Evolutionary conservation across 768 basidiomycete genomes (phyloP), one percentile per base, ranked within the genome.

Genomic region (Fibroporia radiculosa): DNA sequence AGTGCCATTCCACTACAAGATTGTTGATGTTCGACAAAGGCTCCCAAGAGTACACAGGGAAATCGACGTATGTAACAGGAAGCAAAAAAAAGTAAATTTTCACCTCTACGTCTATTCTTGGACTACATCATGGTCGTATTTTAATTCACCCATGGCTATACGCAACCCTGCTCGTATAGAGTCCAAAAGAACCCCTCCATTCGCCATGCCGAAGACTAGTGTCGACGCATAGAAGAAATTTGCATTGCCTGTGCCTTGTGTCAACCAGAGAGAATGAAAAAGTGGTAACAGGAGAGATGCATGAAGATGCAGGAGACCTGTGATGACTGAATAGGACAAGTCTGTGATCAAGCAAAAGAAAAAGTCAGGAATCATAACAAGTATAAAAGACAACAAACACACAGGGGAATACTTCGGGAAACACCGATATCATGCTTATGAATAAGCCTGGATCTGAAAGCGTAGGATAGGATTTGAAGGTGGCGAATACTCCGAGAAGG

Each of bases 191-290:
- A 84, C 84, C n/a, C 85, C 76, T 0, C 90, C 92, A 51, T 88
- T 84, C 2, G 82, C 85, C 51, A 92, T 74, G 0, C 91, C 93
- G 62, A 93, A 92, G 13, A 99, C 95, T 48, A 98, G 71, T 2
- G 93, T 97, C 3, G 85, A 82, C 0, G 96, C 96, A 56, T 98
- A 99, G 67, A 89, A 97, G 66, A 99, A 99, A 62, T 98, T 98
- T 36, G 95, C 93, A 57, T 99, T 98, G 2, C 92, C 96, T 4
- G 91, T 88, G 1, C 92, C 93, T 45, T 91, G 84, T 7, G 70
- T 72, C 5, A 97, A 75, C 95, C 96, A 99, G 1, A 98, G 69
- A 48, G 88, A 77, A 57, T 95, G 82, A 63, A 98, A 93, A 24
- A 96, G 72, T 0, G 95, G 95, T 47, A 97, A 74, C 18, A 98